phyloP scores from a whole-genome alignment of 148 eudicot genomes.

The Camellia granthamiana region DNA sequence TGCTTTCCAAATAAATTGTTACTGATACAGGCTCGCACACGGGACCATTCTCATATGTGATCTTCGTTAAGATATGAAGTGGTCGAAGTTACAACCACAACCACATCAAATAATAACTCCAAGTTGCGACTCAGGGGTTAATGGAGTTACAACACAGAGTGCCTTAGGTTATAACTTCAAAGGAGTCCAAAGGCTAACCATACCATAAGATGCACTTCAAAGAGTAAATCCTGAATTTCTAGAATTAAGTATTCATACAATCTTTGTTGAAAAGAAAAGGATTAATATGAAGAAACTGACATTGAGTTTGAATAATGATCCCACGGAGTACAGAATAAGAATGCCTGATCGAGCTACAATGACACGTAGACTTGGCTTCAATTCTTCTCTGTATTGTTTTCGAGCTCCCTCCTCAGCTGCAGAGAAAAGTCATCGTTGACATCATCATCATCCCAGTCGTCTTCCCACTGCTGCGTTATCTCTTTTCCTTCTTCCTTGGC shows the following conservation, averaged over 20 bases:
- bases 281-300: neutral
- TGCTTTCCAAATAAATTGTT: neutral
- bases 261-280: neutral
- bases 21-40: neutral
- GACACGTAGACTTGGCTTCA: conserved; percentile 25
- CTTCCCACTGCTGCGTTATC: conserved; percentile 86
- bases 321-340: neutral
- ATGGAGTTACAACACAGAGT: too few species aligned
- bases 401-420: conserved; percentile 75
- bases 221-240: too few species aligned
- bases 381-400: conserved; percentile 53
- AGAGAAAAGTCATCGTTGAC: conserved; percentile 84
- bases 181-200: too few species aligned
- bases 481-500: conserved; percentile 78
- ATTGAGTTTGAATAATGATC: neutral
- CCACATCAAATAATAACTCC: too few species aligned
- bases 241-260: neutral
- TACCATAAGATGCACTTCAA: too few species aligned
- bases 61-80: too few species aligned
- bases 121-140: too few species aligned
- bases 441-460: conserved; percentile 92
- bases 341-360: neutral
- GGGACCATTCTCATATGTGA: too few species aligned
- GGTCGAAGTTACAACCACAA: too few species aligned
- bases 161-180: too few species aligned